Evolutionary conservation across 306 rosid species (phyloP).

Genomic region (Trichosanthes truncata): DNA sequence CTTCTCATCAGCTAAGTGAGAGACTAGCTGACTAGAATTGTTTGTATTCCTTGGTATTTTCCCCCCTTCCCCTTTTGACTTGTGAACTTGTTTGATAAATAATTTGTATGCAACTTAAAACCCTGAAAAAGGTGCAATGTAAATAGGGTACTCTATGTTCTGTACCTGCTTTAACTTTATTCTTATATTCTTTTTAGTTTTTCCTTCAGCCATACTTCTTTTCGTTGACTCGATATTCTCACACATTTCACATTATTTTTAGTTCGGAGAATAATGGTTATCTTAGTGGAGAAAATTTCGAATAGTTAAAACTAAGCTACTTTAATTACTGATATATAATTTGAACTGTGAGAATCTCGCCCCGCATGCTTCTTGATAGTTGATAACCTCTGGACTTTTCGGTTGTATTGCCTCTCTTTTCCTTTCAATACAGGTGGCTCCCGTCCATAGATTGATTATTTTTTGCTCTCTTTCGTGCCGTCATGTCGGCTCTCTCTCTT

Average conservation of each 20-base stretch:
- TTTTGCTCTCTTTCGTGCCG: not conserved
- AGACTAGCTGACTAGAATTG: constrained; percentile 37
- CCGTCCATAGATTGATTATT: not conserved
- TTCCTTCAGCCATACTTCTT: not conserved
- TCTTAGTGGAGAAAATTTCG: not conserved
- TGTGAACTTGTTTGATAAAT: constrained; percentile 61
- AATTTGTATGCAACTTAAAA: constrained; percentile 33
- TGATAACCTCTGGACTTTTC: not conserved
- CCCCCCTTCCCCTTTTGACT: constrained; percentile 11
- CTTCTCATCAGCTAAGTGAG: constrained; percentile 32
- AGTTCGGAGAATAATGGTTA: not conserved
- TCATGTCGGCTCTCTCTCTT: not conserved
- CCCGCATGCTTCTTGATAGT: not conserved
- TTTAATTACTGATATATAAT: not conserved
- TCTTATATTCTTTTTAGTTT: not conserved
- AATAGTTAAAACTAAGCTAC: not conserved
- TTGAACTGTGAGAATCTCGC: not conserved
- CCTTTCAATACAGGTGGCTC: not conserved
- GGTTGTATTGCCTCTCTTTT: not conserved
- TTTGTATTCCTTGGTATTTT: constrained; percentile 36
- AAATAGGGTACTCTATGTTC: not conserved
- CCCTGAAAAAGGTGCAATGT: constrained; percentile 5
- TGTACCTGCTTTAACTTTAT: not conserved
- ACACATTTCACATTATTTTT: not conserved
- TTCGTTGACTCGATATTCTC: not conserved